Evolutionary conservation across 306 rosid genomes (phyloP).

Genomic region (Leucaena leucocephala): DNA sequence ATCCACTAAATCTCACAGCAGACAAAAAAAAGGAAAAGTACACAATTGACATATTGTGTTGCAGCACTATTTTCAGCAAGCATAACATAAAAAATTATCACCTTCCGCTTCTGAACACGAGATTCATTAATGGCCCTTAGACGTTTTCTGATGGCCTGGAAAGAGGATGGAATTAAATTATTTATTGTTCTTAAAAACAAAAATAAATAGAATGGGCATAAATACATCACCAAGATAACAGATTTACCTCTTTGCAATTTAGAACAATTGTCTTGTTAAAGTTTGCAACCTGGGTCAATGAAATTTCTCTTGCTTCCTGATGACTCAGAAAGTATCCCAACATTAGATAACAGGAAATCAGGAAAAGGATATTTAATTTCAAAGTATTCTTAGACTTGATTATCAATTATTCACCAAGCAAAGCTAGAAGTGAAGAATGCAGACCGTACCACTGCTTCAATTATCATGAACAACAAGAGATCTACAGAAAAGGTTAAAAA

Average conservation of each 20-base stretch:
- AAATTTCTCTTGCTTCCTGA: constrained; percentile 83
- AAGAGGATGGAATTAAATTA: constrained; percentile 35
- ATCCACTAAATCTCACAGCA: constrained; percentile 23
- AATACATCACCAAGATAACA: constrained; percentile 23
- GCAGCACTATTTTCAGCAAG: constrained; percentile 27
- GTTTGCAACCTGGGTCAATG: constrained; percentile 57
- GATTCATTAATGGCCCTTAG: constrained; percentile 94
- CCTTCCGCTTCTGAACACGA: constrained; percentile 96
- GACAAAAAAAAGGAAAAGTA: neutral
- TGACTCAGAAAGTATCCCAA: constrained; percentile 41
- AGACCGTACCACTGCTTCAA: constrained; percentile 19
- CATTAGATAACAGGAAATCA: constrained; percentile 26
- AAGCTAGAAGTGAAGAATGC: constrained; percentile 29
- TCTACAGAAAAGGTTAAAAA: constrained; percentile 1
- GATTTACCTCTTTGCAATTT: constrained; percentile 87
- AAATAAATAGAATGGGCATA: constrained; percentile 20
- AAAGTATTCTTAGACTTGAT: constrained; percentile 18
- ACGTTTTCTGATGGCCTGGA: constrained; percentile 83
- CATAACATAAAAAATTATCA: constrained; percentile 42
- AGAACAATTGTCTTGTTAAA: constrained; percentile 63
- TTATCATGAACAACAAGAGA: constrained; percentile 6
- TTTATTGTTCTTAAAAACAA: neutral
- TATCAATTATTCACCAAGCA: constrained; percentile 25
- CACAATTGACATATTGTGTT: neutral
- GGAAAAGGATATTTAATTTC: neutral